These are phyloP conservation scores for Fusarium foetens DNA, from an alignment of 2,329 filamentous ascomycete genomes.

Conservation along the genomic window DNA sequence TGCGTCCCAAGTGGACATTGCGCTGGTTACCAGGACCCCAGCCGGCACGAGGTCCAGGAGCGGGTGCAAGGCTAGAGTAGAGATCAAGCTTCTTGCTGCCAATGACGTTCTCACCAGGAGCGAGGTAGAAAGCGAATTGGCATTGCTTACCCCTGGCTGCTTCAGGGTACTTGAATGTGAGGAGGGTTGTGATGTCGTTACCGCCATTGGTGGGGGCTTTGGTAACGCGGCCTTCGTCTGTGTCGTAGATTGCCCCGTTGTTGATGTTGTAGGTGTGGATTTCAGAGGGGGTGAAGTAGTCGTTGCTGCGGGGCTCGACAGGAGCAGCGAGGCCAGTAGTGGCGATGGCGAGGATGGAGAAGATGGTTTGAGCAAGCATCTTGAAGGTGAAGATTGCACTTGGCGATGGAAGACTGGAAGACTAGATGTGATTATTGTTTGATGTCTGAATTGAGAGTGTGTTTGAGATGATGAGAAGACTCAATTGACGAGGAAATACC, in stretches of 20 bases:
- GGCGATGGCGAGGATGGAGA: background rate
- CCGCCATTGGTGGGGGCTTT: background rate
- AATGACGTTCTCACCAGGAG: background rate
- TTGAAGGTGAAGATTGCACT: background rate
- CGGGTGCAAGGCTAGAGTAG: background rate
- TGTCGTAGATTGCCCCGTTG: background rate
- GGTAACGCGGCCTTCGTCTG: background rate
- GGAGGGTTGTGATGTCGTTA: background rate
- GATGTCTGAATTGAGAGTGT: background rate
- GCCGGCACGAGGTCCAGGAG: background rate
- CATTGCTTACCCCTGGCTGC: background rate
- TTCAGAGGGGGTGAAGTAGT: background rate
- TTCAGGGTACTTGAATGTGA: background rate
- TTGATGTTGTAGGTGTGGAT: constrained; percentile 2
- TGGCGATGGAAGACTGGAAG: background rate
- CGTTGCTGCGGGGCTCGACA: background rate
- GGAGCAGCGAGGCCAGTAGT: background rate
- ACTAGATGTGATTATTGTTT: background rate
- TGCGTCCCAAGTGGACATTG: background rate
- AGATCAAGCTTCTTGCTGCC: constrained; percentile 7
- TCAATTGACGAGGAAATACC: background rate
- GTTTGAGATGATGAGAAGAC: background rate
- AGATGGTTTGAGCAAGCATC: background rate
- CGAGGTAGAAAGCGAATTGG: background rate
- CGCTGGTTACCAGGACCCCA: constrained; percentile 3